Percentiles rank a stretch among this genome's conserved stretches.
These are phyloP conservation scores for Ustilago crameri DNA, from an alignment of 1,284 basidiomycete genomes.

Conservation along the genomic window DNA sequence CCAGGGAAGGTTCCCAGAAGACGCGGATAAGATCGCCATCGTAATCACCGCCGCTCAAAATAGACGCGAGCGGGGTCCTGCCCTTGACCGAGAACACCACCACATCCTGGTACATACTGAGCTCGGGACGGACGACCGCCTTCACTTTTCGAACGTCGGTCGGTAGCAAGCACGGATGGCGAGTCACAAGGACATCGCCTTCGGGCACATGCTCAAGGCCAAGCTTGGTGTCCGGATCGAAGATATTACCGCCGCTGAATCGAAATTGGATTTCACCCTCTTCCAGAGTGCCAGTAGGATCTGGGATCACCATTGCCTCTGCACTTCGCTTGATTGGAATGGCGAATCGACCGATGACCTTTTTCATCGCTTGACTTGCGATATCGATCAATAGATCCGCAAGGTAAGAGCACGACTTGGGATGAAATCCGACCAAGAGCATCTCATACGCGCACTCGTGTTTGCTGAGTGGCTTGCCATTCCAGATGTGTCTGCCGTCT, in stretches of 20 bases:
- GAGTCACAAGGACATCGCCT: conserved; percentile 55
- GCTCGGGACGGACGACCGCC: conserved; percentile 52
- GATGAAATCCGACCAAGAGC: conserved; percentile 58
- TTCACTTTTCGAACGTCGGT: conserved; percentile 60
- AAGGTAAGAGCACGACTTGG: conserved; percentile 29
- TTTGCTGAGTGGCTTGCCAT: conserved; percentile 48
- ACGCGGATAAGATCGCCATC: conserved; percentile 60
- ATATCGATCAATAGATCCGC: conserved; percentile 30
- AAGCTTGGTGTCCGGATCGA: conserved; percentile 39
- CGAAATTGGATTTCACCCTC: conserved; percentile 61
- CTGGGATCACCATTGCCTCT: conserved; percentile 35
- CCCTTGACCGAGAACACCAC: conserved; percentile 62
- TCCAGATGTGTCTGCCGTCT: conserved; percentile 41
- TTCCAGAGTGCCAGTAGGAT: conserved; percentile 48
- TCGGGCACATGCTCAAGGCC: conserved; percentile 30
- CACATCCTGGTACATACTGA: conserved; percentile 48
- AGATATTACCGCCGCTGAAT: conserved; percentile 31
- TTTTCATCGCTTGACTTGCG: conserved; percentile 30
- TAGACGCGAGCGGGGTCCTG: conserved; percentile 41
- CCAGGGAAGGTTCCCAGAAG: conserved; percentile 50
- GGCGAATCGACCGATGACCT: conserved; percentile 26
- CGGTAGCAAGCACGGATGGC: conserved; percentile 60
- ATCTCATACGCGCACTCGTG: conserved; percentile 58
- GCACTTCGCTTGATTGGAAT: conserved; percentile 37
- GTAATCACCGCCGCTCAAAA: conserved; percentile 63